These are phyloP conservation scores for Astragalus glycyphyllos DNA, from an alignment of 306 rosid genomes.

Conservation along the genomic window DNA sequence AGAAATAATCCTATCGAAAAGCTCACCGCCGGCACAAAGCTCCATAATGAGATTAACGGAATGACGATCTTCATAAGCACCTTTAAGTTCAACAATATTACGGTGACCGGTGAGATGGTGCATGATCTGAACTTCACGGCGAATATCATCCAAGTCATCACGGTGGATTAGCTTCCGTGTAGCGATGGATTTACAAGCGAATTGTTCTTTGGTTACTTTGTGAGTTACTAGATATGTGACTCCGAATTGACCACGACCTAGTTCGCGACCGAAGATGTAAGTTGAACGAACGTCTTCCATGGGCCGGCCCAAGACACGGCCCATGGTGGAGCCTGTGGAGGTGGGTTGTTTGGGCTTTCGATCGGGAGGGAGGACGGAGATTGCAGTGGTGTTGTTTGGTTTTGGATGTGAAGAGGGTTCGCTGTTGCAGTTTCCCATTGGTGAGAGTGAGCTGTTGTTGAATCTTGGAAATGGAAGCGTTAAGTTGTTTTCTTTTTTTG, in stretches of 20 bases:
- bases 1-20: constrained; percentile 86
- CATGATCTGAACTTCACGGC: constrained; percentile 99
- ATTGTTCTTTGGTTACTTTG: constrained; percentile 65
- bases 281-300: constrained; percentile 76
- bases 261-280: constrained; percentile 86
- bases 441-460: neutral
- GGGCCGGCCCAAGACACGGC: constrained; percentile 87
- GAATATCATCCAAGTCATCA: constrained; percentile 85
- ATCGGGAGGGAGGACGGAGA: constrained; percentile 35
- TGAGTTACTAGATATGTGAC: constrained; percentile 82
- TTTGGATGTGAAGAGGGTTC: constrained; percentile 39
- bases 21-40: constrained; percentile 97
- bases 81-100: constrained; percentile 89
- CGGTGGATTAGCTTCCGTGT: constrained; percentile 69
- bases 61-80: constrained; percentile 92
- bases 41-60: constrained; percentile 92
- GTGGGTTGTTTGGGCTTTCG: neutral
- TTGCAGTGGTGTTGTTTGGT: neutral
- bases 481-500: neutral
- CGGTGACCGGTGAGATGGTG: constrained; percentile 97
- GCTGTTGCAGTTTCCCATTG: constrained; percentile 65
- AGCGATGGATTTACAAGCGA: constrained; percentile 96
- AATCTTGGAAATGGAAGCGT: neutral
- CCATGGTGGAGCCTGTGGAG: constrained; percentile 28
- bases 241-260: constrained; percentile 97